A percentile compares a stretch with the other conserved stretches of the same genome.
Evolutionary conservation across 1,284 basidiomycete species (phyloP).

Genomic region (Ceratobasidium papillatum): DNA sequence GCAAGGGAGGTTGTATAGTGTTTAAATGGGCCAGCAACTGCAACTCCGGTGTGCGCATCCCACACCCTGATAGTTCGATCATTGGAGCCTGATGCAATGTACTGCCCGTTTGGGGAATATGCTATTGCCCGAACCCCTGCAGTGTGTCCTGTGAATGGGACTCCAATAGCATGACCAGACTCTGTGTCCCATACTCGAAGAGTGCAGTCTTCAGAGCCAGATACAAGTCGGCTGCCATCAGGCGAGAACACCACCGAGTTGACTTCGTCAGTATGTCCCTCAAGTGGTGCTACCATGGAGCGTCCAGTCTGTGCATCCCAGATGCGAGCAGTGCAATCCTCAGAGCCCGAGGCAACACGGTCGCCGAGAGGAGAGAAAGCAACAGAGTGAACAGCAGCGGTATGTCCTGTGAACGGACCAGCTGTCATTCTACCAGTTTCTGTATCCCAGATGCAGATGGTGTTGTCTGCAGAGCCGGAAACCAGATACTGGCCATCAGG

Average conservation of each 20-base stretch:
- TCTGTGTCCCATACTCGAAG: background rate
- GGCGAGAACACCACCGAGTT: background rate
- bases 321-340: too few relatives aligned
- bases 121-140: background rate
- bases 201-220: background rate
- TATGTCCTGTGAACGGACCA: background rate
- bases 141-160: background rate
- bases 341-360: too few relatives aligned
- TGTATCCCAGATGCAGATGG: slow-evolving; percentile 29
- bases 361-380: background rate
- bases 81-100: background rate
- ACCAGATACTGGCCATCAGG: background rate
- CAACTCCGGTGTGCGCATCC: slow-evolving; percentile 51
- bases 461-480: background rate
- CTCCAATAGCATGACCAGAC: background rate
- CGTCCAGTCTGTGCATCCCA: too few relatives aligned
- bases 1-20: background rate
- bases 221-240: background rate
- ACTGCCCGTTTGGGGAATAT: background rate
- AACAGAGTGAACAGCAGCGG: background rate
- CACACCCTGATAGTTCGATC: slow-evolving; percentile 57
- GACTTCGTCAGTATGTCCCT: background rate
- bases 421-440: background rate
- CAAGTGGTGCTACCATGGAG: background rate
- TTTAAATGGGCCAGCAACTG: slow-evolving; percentile 15